Percentiles rank a stretch among this genome's conserved stretches.
Evolutionary conservation across 2,329 filamentous ascomycete species (phyloP).

Genomic region (Trichophyton rubrum): DNA sequence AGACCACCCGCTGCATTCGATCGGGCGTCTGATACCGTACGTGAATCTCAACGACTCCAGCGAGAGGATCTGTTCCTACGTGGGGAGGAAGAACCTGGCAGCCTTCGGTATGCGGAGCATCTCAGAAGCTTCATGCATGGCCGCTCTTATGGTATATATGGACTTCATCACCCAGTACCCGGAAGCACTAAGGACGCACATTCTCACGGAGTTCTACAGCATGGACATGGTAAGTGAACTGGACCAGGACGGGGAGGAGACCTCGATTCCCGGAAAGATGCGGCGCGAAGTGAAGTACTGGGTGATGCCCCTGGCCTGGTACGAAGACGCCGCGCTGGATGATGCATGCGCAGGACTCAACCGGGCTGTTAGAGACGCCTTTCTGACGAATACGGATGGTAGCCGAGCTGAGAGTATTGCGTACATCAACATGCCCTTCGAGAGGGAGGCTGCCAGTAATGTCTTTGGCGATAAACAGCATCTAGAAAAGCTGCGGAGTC

Average conservation of each 20-base stretch:
- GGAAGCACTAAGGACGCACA: not conserved
- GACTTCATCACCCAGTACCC: not conserved
- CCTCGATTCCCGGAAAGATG: not conserved
- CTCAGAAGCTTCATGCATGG: not conserved
- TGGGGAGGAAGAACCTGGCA: slow-evolving; percentile 3
- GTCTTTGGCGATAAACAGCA: not conserved
- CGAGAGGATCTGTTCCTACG: not conserved
- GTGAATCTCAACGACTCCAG: slow-evolving; percentile 3
- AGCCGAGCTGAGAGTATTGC: not conserved
- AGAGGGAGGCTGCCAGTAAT: not conserved
- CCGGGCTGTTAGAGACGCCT: not conserved
- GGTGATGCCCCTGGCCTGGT: slow-evolving; percentile 6
- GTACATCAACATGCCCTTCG: not conserved
- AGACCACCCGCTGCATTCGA: not conserved
- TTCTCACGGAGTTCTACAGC: not conserved
- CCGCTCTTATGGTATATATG: not conserved
- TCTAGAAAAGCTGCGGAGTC: not conserved
- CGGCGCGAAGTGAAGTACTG: slow-evolving; percentile 2
- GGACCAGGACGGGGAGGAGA: not conserved
- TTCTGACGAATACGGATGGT: not conserved
- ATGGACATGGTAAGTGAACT: not conserved
- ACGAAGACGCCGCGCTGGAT: not conserved
- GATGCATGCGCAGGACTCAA: not conserved
- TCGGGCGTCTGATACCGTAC: slow-evolving; percentile 5
- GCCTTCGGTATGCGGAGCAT: slow-evolving; percentile 1